phyloP scores from a whole-genome alignment of 352 stramenopile genomes.

The Lagenidium sp. region DNA sequence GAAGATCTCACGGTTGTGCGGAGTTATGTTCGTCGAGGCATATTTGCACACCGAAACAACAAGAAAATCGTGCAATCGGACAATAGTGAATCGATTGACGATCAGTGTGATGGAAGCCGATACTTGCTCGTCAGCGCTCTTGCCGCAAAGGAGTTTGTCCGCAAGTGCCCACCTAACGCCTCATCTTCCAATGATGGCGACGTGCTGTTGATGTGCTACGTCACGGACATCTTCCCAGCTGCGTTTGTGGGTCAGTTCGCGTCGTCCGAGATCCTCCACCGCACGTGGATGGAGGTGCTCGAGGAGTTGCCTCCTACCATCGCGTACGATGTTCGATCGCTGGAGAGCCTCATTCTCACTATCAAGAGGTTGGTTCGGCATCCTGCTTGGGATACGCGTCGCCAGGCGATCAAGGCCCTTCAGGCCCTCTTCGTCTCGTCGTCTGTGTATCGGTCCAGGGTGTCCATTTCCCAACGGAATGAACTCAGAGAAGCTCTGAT shows the following conservation, averaged over 20 bases:
- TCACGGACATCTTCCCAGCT: constrained; percentile 52
- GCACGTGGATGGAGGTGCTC: constrained; percentile 45
- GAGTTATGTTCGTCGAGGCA: constrained; percentile 51
- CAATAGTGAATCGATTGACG: not conserved
- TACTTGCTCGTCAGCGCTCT: constrained; percentile 66
- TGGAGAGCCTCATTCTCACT: constrained; percentile 30
- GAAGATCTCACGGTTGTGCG: constrained; percentile 28
- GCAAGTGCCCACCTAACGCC: constrained; percentile 38
- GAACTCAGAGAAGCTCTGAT: constrained; percentile 45
- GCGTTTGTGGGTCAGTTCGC: constrained; percentile 72
- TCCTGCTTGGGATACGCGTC: constrained; percentile 66
- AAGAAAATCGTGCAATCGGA: not conserved
- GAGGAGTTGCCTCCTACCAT: constrained; percentile 61
- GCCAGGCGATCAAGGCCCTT: constrained; percentile 55
- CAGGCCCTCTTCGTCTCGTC: constrained; percentile 36
- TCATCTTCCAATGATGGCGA: constrained; percentile 23
- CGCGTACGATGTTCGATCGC: constrained; percentile 32
- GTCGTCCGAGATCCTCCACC: constrained; percentile 27
- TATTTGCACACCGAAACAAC: constrained; percentile 69
- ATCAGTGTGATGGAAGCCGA: constrained; percentile 34
- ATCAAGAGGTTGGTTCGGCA: constrained; percentile 44
- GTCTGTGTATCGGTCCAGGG: constrained; percentile 30
- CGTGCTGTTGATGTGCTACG: constrained; percentile 52
- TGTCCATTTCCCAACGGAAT: constrained; percentile 29
- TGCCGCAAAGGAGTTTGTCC: constrained; percentile 55